Conservation (phyloP, 768 basidiomycete species). For the Omphalotus guepiniiformis region DNA sequence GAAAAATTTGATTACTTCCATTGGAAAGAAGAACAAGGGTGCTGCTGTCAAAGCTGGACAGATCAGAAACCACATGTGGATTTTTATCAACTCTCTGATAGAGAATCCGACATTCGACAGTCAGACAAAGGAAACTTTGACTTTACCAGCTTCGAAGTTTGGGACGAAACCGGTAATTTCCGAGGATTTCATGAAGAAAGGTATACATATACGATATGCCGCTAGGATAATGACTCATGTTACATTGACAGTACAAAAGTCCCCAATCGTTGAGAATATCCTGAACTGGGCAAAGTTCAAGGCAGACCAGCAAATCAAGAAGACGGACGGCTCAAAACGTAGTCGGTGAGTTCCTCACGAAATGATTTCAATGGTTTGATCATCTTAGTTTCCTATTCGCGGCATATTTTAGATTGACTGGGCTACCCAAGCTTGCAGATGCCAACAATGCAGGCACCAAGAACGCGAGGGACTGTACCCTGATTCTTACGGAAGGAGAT, state of each 20-base stretch:
- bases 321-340: slow-evolving; percentile 89
- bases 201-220: slow-evolving; percentile 34
- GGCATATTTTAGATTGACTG: slow-evolving; percentile 59
- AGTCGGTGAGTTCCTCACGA: slow-evolving; percentile 64
- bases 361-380: too few species aligned
- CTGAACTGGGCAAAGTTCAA: slow-evolving; percentile 97
- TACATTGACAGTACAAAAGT: slow-evolving; percentile 81
- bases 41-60: slow-evolving; percentile 91
- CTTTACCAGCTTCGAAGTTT: slow-evolving; percentile 83
- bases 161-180: slow-evolving; percentile 79
- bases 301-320: slow-evolving; percentile 94
- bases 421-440: slow-evolving; percentile 90
- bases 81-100: slow-evolving; percentile 93
- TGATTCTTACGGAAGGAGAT: slow-evolving; percentile 98
- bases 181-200: slow-evolving; percentile 96
- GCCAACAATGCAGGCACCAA: slow-evolving; percentile 95
- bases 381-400: neutral
- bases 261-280: slow-evolving; percentile 86
- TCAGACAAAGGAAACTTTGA: slow-evolving; percentile 97
- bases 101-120: slow-evolving; percentile 99
- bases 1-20: slow-evolving; percentile 74
- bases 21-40: slow-evolving; percentile 96
- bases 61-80: slow-evolving; percentile 97
- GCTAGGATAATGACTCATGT: slow-evolving; percentile 1
- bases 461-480: slow-evolving; percentile 77